phyloP scores from a whole-genome alignment of 441 rosid species.

The Bruguiera hainesii region DNA sequence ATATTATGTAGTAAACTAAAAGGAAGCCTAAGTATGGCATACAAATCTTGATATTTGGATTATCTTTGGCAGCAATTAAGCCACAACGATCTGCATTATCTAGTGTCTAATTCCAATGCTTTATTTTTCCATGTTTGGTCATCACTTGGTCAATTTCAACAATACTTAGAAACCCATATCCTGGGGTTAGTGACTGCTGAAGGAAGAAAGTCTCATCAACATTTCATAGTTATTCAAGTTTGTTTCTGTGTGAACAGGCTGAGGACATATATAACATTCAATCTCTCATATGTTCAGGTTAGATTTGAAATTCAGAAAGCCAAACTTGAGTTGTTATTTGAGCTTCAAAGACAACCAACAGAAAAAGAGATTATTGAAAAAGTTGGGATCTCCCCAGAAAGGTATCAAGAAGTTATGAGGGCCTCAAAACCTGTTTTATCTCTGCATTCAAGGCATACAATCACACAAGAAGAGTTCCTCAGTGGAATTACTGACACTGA shows the following conservation, averaged over 20 bases:
- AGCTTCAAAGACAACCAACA: slow-evolving; percentile 62
- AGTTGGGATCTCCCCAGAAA: slow-evolving; percentile 65
- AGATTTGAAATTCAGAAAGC: slow-evolving; percentile 72
- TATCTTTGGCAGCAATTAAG: background rate
- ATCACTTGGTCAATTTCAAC: no score
- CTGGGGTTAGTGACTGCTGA: background rate
- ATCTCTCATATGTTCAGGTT: slow-evolving; percentile 44
- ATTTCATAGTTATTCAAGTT: no score
- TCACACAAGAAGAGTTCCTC: slow-evolving; percentile 83
- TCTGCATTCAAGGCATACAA: slow-evolving; percentile 60
- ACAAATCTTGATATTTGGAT: background rate
- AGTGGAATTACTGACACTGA: slow-evolving; percentile 65
- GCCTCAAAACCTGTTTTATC: slow-evolving; percentile 72
- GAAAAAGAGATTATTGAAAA: slow-evolving; percentile 57
- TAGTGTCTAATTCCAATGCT: no score
- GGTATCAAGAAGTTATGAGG: slow-evolving; percentile 70
- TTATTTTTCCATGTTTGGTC: no score
- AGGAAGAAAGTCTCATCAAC: no score
- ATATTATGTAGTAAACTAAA: background rate
- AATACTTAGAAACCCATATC: background rate
- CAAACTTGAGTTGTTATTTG: slow-evolving; percentile 58
- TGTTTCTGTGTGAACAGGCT: no score
- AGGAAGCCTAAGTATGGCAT: background rate
- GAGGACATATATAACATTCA: background rate
- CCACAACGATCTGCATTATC: background rate